Percentiles rank a stretch among this genome's conserved stretches.
Evolutionary conservation across 441 rosid species (phyloP).

Genomic region (Isatis lusitanica): DNA sequence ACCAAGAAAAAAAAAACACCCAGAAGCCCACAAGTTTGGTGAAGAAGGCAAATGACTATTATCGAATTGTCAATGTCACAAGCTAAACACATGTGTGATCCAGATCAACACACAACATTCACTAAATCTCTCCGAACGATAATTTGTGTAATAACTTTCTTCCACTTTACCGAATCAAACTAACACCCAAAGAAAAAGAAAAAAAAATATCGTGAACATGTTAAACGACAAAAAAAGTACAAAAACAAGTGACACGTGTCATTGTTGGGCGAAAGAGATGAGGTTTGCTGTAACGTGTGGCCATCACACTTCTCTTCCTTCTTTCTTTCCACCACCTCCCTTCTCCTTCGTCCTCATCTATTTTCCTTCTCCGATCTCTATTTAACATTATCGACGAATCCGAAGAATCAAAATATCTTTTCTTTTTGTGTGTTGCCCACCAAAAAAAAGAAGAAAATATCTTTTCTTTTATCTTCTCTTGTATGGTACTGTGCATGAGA

Average conservation of each 20-base stretch:
- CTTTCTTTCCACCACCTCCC: slow-evolving; percentile 17
- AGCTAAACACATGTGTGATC: not conserved
- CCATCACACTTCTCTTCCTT: slow-evolving; percentile 62
- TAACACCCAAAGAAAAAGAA: not conserved
- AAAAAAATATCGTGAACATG: slow-evolving; percentile 1
- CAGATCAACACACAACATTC: not conserved
- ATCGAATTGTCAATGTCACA: not conserved
- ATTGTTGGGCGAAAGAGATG: slow-evolving; percentile 40
- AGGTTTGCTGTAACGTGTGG: slow-evolving; percentile 94
- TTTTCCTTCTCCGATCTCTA: not conserved
- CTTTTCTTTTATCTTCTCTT: not conserved
- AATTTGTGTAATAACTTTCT: not conserved
- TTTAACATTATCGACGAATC: slow-evolving; percentile 15
- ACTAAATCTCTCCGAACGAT: not conserved
- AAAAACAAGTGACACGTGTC: slow-evolving; percentile 54
- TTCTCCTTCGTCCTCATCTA: slow-evolving; percentile 23
- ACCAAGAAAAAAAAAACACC: not conserved
- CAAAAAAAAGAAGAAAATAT: not conserved
- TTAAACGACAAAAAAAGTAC: slow-evolving; percentile 20
- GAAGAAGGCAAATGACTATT: not conserved
- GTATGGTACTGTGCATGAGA: slow-evolving; percentile 23
- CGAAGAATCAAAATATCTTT: not conserved
- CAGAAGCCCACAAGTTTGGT: not conserved
- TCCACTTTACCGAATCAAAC: not conserved
- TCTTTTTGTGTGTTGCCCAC: not conserved